Evolutionary conservation across 1,284 basidiomycete species (phyloP), one percentile per base, ranked within the genome.

Genomic region (Sanghuangporus sanghuang): DNA sequence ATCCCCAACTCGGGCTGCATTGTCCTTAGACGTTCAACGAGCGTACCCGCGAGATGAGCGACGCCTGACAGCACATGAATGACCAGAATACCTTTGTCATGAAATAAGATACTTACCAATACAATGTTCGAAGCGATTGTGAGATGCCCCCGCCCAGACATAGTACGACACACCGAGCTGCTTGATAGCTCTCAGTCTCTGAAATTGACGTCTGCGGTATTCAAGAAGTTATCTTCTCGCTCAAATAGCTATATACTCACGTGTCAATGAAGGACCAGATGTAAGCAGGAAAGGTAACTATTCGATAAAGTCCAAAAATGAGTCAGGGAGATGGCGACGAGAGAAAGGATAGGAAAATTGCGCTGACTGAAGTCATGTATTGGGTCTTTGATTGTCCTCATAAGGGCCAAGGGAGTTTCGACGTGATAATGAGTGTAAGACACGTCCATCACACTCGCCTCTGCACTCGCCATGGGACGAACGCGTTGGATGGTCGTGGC

Each of bases 101-200:
- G 62, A 35, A 27, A 64, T 27, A 7, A 12, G 16, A 65, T 81
- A 55, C 44, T 46, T 63, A 89, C 90, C 90, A 18, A 93, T 76
- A 66, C 82, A 86, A 70, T 93, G 91, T 69, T 93, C 90, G 66
- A 93, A 92, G 0, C 90, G 81, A 67, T 85, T 92, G 70, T 93
- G 91, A 0, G 86, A 81, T 0, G 87, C 90, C 3, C 87, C 81
- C 0, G 86, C 85, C 82, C 88, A 93, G 32, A 92, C 87, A 67
- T 84, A 85, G 68, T 85, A 87, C 0, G 86, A 82, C 3, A 89
- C 83, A 0, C 90, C 91, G 2, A 93, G 82, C 23, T 23, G 23
- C 23, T 23, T 23, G 23, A 93, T 82, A 63, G 82, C 73, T 32
- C 90, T 79, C 46, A 93, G 77, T 9, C 90, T 79, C 68, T 92